phyloP scores from a whole-genome alignment of 208 protist species.

The Vickermania ingenoplastis region DNA sequence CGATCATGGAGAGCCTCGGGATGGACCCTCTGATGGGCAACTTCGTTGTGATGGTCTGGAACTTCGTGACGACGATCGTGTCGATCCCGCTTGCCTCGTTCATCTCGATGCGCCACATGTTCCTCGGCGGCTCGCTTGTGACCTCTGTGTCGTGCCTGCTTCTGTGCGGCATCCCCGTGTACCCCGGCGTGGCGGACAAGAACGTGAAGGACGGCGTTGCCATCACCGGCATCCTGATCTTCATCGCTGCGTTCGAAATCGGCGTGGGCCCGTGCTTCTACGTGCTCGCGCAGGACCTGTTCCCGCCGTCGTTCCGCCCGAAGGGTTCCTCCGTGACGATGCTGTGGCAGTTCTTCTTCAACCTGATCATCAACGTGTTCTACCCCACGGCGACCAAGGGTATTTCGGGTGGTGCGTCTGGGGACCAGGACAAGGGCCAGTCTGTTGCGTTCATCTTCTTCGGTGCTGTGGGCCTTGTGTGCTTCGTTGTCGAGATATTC shows the following conservation, averaged over 20 bases:
- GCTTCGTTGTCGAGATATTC: too few relatives aligned
- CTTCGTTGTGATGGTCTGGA: constrained; percentile 41
- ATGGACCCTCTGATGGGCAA: constrained; percentile 26
- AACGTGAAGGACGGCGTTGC: constrained; percentile 13
- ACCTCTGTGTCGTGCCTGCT: constrained; percentile 14
- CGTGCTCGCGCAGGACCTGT: constrained; percentile 21
- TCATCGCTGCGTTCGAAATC: constrained; percentile 20
- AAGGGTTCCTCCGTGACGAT: constrained; percentile 16
- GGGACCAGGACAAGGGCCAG: too few relatives aligned
- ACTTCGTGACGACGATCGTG: constrained; percentile 15
- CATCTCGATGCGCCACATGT: constrained; percentile 14
- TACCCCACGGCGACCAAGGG: too few relatives aligned
- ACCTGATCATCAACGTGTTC: constrained; percentile 23
- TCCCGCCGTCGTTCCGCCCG: constrained; percentile 19
- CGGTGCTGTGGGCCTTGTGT: too few relatives aligned
- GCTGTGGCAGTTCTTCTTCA: constrained; percentile 19
- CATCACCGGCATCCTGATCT: constrained; percentile 20
- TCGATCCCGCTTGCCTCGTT: constrained; percentile 24
- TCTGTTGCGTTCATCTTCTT: too few relatives aligned
- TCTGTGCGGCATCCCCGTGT: constrained; percentile 12
- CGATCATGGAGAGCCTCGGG: constrained; percentile 17
- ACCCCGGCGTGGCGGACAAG: constrained; percentile 7
- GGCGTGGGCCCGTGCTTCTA: constrained; percentile 30
- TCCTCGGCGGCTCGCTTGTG: constrained; percentile 11
- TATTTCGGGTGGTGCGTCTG: too few relatives aligned